Evolutionary conservation across 2,329 filamentous ascomycete species (phyloP).

Genomic region (Beauveria australis): DNA sequence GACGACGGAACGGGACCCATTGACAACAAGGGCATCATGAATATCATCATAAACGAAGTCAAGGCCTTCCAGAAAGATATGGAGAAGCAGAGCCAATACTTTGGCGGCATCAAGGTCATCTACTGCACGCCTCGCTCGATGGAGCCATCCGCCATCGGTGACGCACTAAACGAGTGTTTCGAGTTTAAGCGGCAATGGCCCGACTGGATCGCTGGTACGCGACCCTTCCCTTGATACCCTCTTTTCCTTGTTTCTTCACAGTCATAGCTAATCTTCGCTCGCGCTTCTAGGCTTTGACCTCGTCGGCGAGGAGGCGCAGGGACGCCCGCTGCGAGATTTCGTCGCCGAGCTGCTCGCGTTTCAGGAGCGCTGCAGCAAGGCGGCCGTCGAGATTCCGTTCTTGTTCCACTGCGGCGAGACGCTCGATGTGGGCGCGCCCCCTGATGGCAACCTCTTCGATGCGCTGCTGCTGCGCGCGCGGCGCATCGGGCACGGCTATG

Average conservation of each 20-base stretch:
- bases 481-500: slow-evolving; percentile 68
- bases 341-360: slow-evolving; percentile 49
- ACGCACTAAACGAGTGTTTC: slow-evolving; percentile 53
- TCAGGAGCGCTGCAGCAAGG: slow-evolving; percentile 37
- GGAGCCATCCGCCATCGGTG: slow-evolving; percentile 33
- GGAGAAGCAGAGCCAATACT: slow-evolving; percentile 26
- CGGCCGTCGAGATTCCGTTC: slow-evolving; percentile 55
- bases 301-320: slow-evolving; percentile 58
- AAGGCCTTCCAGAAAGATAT: slow-evolving; percentile 33
- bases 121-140: slow-evolving; percentile 63
- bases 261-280: not conserved
- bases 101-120: slow-evolving; percentile 61
- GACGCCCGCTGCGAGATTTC: slow-evolving; percentile 49
- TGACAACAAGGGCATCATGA: slow-evolving; percentile 51
- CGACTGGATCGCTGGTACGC: slow-evolving; percentile 47
- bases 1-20: slow-evolving; percentile 47
- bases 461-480: slow-evolving; percentile 57
- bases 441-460: slow-evolving; percentile 61
- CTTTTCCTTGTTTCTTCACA: no score
- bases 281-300: slow-evolving; percentile 50
- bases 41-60: slow-evolving; percentile 50
- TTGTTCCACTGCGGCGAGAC: slow-evolving; percentile 73
- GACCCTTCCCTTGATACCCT: no score
- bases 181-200: slow-evolving; percentile 48
- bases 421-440: slow-evolving; percentile 54